Evolutionary conservation across 2,329 filamentous ascomycete species (phyloP).

Genomic region (Fusarium begoniae): DNA sequence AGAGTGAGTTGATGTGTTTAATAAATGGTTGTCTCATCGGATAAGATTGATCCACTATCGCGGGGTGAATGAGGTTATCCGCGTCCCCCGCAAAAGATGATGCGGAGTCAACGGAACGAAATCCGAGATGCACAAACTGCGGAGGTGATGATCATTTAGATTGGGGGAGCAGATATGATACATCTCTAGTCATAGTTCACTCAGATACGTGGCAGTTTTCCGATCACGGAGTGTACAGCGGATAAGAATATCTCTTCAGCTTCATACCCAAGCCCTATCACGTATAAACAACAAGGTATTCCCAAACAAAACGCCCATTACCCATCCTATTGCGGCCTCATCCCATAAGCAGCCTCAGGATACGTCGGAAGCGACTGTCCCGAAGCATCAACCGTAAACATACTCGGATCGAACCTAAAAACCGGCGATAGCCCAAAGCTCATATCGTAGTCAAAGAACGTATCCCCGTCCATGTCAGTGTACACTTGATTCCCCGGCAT

Average conservation of each 20-base stretch:
- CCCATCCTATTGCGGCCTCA: slow-evolving; percentile 23
- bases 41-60: slow-evolving; percentile 26
- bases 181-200: not conserved
- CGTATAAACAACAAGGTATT: slow-evolving; percentile 5
- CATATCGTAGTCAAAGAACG: slow-evolving; percentile 45
- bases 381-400: slow-evolving; percentile 40
- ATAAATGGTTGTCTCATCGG: not conserved
- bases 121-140: slow-evolving; percentile 11
- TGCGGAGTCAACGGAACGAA: slow-evolving; percentile 36
- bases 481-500: slow-evolving; percentile 32
- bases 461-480: slow-evolving; percentile 39
- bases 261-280: not conserved
- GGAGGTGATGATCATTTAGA: not conserved
- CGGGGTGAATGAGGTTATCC: slow-evolving; percentile 23
- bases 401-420: slow-evolving; percentile 41
- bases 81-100: slow-evolving; percentile 23
- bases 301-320: not conserved
- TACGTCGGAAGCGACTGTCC: slow-evolving; percentile 38
- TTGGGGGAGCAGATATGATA: not conserved
- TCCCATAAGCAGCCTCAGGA: slow-evolving; percentile 36
- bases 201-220: not conserved
- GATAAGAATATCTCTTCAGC: not conserved
- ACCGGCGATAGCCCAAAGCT: slow-evolving; percentile 43
- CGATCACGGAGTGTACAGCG: not conserved
- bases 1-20: not conserved